Conservation (phyloP, 2,329 filamentous ascomycete species). For the Fusarium sororula region DNA sequence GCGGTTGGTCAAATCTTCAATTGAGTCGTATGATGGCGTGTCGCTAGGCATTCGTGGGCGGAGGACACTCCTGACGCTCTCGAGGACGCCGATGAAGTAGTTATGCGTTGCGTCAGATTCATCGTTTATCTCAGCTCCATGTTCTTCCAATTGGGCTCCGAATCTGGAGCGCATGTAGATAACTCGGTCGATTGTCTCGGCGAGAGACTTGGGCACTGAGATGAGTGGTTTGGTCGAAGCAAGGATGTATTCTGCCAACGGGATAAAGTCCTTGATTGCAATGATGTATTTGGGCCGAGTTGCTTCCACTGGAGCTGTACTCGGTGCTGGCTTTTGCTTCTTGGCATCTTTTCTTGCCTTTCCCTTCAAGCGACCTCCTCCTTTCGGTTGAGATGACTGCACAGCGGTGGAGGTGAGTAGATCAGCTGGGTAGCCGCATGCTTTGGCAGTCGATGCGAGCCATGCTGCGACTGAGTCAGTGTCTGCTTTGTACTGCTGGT, state of each 20-base stretch:
- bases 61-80: slow-evolving; percentile 47
- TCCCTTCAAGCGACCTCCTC: slow-evolving; percentile 37
- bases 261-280: neutral
- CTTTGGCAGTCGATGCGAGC: neutral
- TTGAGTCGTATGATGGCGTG: slow-evolving; percentile 1
- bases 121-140: neutral
- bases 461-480: neutral
- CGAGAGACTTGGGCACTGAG: neutral
- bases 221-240: neutral
- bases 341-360: slow-evolving; percentile 38
- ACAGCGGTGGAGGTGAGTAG: slow-evolving; percentile 7
- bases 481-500: neutral
- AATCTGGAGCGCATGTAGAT: neutral
- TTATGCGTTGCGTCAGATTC: neutral
- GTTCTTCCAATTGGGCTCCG: neutral
- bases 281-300: slow-evolving; percentile 44
- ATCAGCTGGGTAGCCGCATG: slow-evolving; percentile 28
- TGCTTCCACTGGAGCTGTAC: neutral
- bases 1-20: neutral
- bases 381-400: neutral
- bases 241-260: neutral
- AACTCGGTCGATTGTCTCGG: neutral
- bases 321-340: neutral
- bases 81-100: slow-evolving; percentile 36
- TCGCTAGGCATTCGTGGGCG: slow-evolving; percentile 33